Evolutionary conservation across 306 rosid species (phyloP), one percentile per base, ranked within the genome.

Genomic region (Trichosanthes truncata): DNA sequence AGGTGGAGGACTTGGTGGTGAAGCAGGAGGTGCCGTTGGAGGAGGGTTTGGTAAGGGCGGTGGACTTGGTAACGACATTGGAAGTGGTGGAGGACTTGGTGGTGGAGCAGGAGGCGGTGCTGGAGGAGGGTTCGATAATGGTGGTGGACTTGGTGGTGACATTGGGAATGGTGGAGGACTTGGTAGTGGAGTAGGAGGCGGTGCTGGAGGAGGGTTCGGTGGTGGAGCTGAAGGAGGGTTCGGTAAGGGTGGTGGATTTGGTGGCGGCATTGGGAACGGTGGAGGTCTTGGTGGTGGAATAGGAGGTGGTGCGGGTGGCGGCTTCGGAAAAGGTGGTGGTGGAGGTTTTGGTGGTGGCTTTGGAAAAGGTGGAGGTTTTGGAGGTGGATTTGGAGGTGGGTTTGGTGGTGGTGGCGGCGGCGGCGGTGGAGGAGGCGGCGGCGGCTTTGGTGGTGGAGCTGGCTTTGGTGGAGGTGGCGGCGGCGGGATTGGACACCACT

Each of bases 401-500:
- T n/a, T n/a, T n/a, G n/a, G n/a, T n/a, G n/a, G n/a, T n/a, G 77
- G 77, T 3, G 71, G 69, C 0, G 23, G 25, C 0, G 76, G 76
- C 1, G 80, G 53, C 0, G 56, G 80, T 1, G 69, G 73, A 6
- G 56, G 36, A 0, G 72, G 81, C 0, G 81, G 74, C 5, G 73
- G 73, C 6, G 80, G 80, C 18, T 18, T 23, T 15, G 81, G 72
- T 26, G 72, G 25, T 5, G 80, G 80, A 0, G 81, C n/a, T 1
- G 78, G 78, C 4, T 18, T 23, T 25, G 81, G 76, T n/a, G 76
- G 35, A 10, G 63, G 74, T 2, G 82, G 77, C 5, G 77, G 80
- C 2, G 87, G 87, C 1, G 83, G 83, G 18, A 56, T 87, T 63
- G 94, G 93, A 79, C 87, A 77, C 84, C 94, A 82, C 72, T 93